phyloP scores from a whole-genome alignment of 257 asterid genomes.

The Salvia hispanica region DNA sequence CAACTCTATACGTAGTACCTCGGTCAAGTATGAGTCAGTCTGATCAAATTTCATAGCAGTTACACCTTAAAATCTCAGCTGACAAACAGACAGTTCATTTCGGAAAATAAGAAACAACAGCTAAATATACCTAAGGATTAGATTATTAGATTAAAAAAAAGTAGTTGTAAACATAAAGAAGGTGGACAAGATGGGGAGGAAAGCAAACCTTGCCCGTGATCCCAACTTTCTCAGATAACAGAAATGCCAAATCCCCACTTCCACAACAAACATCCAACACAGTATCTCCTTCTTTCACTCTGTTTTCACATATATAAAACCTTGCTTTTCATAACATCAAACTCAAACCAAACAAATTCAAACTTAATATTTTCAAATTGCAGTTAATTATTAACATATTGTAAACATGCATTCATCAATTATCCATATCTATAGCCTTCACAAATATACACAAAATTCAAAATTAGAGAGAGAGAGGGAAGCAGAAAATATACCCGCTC shows the following conservation, averaged over 20 bases:
- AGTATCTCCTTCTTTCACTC: constrained; percentile 75
- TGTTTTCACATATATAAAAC: constrained; percentile 34
- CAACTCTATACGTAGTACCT: background rate
- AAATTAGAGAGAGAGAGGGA: background rate
- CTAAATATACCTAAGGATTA: background rate
- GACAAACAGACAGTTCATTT: background rate
- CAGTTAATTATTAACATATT: background rate
- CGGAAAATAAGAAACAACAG: background rate
- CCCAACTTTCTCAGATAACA: constrained; percentile 79
- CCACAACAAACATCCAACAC: constrained; percentile 92
- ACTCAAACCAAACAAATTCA: background rate
- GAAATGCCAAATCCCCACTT: constrained; percentile 89
- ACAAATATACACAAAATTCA: background rate
- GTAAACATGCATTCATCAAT: background rate
- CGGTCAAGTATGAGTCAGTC: background rate
- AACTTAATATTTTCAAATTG: background rate
- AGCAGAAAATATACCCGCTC: constrained; percentile 60
- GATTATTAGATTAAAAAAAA: no score
- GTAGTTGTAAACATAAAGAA: background rate
- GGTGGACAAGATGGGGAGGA: constrained; percentile 15
- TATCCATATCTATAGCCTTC: background rate
- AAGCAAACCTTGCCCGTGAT: constrained; percentile 62
- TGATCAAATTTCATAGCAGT: background rate
- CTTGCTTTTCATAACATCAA: constrained; percentile 6
- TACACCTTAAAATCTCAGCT: background rate